Evolutionary conservation across 768 basidiomycete genomes (phyloP), one percentile per base, ranked within the genome.

Genomic region (Pisolithus sp.): DNA sequence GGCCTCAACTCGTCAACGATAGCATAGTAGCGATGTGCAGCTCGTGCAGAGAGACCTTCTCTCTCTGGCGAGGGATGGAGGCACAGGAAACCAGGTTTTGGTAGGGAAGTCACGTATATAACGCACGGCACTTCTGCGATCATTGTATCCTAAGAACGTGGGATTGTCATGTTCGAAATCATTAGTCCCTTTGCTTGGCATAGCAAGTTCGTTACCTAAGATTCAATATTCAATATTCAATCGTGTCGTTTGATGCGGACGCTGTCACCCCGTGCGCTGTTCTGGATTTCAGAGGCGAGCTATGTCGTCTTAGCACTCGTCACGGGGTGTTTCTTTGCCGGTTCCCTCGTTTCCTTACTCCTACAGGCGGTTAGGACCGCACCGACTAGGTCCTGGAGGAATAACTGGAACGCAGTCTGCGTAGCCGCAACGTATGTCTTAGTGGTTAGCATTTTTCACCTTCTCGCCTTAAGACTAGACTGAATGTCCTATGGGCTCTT

Each of bases 301-400:
- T 85, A 87, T 72, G 70, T 65, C 26, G 57, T 80, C 39, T 68
- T 85, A 24, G 66, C 81, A 8, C 63, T 83, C 36, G 52, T 76
- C 39, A 74, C 76, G 5, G 68, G 75, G 21, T 76, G 79, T 40
- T 77, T 82, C 42, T 70, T 78, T 36, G 79, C 80, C 28, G 71
- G 88, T 18, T 88, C 86, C 5, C 83, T 81, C 57, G 68, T 78
- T 2, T 77, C 81, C 0, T 71, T 89, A 49, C 75, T 89, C 47
- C 80, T 82, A 0, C 87, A 90, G 62, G 86, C 87, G 0, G 81
- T 86, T 18, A 76, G 86, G 47, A 86, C 80, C 0, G 74, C 85
- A 2, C 77, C 77, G 2, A 69, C 64, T 41, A 70, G 67, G 54
- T 72, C 77, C 9, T 85, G 82, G 79, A 64, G 58, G 47, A 71